Percentiles rank a stretch among this genome's conserved stretches.
Evolutionary conservation across 495 filamentous ascomycete species (phyloP).

Genomic region (Talaromyces thailandensis): DNA sequence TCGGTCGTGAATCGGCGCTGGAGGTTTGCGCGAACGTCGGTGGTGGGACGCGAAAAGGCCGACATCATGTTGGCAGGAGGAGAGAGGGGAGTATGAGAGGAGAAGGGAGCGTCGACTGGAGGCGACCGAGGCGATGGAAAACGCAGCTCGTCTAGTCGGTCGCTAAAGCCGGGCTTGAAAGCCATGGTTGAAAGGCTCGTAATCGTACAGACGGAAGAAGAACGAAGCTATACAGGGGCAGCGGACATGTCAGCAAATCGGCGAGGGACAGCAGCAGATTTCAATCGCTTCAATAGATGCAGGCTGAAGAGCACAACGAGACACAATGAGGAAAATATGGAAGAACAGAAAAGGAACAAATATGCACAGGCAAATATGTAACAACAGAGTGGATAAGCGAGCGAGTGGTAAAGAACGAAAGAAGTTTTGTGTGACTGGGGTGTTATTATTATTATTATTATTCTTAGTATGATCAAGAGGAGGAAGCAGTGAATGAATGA

Average conservation of each 20-base stretch:
- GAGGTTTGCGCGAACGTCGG: conserved; percentile 61
- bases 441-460: neutral
- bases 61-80: conserved; percentile 51
- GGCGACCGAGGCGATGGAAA: conserved; percentile 68
- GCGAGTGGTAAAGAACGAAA: neutral
- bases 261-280: conserved; percentile 19
- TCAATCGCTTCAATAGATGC: neutral
- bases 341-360: conserved; percentile 17
- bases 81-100: conserved; percentile 60
- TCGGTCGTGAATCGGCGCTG: conserved; percentile 93
- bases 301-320: conserved; percentile 21
- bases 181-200: conserved; percentile 41
- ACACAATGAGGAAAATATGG: conserved; percentile 15
- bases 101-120: conserved; percentile 59
- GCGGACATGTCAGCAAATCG: conserved; percentile 4
- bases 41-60: conserved; percentile 42
- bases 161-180: conserved; percentile 55
- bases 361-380: conserved; percentile 4
- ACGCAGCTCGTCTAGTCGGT: conserved; percentile 67
- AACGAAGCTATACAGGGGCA: neutral
- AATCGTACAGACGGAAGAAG: neutral
- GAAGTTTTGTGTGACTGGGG: neutral
- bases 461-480: too few species aligned
- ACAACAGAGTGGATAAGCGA: neutral
- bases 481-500: neutral